phyloP scores from a whole-genome alignment of 2,329 filamentous ascomycete species.

The Parastagonospora avenae region DNA sequence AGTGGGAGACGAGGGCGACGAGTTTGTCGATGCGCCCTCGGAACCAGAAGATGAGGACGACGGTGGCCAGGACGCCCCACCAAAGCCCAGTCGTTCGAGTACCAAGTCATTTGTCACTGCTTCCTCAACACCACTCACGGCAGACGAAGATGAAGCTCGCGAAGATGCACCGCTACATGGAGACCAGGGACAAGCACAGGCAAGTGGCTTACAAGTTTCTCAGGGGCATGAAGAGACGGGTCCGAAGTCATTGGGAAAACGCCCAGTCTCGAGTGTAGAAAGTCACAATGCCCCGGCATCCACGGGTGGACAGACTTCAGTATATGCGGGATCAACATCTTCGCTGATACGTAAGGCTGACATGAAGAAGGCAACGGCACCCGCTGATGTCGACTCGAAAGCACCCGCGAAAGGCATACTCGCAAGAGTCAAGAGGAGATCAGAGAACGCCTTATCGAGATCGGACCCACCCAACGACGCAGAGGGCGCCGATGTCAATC shows the following conservation, averaged over 20 bases:
- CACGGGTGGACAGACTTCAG: slow-evolving; percentile 33
- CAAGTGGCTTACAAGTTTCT: slow-evolving; percentile 40
- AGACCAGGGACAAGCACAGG: slow-evolving; percentile 27
- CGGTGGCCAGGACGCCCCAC: slow-evolving; percentile 10
- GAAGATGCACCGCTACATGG: slow-evolving; percentile 8
- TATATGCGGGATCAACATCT: slow-evolving; percentile 44
- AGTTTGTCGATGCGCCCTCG: slow-evolving; percentile 37
- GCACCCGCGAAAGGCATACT: slow-evolving; percentile 35
- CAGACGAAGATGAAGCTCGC: slow-evolving; percentile 9
- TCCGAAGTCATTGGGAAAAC: slow-evolving; percentile 30
- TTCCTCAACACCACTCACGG: slow-evolving; percentile 21
- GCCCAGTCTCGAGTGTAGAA: slow-evolving; percentile 34
- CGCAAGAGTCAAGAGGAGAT: slow-evolving; percentile 31
- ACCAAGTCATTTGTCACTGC: slow-evolving; percentile 41
- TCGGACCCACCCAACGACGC: slow-evolving; percentile 2
- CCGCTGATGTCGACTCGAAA: slow-evolving; percentile 22
- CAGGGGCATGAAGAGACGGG: slow-evolving; percentile 16
- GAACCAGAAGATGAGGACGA: slow-evolving; percentile 35
- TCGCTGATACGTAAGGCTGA: slow-evolving; percentile 45
- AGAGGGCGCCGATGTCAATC: slow-evolving; percentile 11
- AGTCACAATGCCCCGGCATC: slow-evolving; percentile 33
- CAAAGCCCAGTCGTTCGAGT: slow-evolving; percentile 30
- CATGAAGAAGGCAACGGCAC: slow-evolving; percentile 34
- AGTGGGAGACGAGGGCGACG: slow-evolving; percentile 20
- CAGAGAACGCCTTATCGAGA: slow-evolving; percentile 26